Evolutionary conservation across 169 alveolate species (phyloP), one percentile per base, ranked within the genome.

Genomic region (Cryptosporidium tyzzeri): DNA sequence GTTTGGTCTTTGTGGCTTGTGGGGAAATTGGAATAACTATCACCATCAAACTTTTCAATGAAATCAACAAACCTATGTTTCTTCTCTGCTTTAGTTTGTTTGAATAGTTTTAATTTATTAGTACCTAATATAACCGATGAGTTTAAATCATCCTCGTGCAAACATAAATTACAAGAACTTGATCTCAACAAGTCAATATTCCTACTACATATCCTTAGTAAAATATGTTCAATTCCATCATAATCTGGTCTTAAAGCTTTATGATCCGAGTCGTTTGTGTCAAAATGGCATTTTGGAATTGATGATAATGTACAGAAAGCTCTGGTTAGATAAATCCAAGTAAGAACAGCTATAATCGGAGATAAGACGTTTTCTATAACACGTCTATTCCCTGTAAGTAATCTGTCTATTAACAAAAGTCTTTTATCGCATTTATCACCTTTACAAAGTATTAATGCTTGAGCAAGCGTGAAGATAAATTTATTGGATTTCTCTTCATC

Each of bases 181-280:
- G 55, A 26, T 8, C 21, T 73, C 68, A 73, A 73, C 3, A 33
- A n/a, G 31, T 45, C 68, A 2, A 41, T 9, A 51, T 73, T 26
- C 35, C 41, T 53, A 31, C 71, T 53, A 41, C 86, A 73, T 29
- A 73, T 73, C 68, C 31, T 53, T 37, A 59, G 3, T 41, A 73
- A 16, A 55, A 37, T 73, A 1, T 55, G 44, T 51, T 73, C 86
- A 51, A 73, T 73, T 73, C 86, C 86, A n/a, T 55, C 86, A 35
- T 37, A 73, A 1, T 53, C 55, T 29, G 86, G 86, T 7, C 69
- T 53, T 5, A 35, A 31, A 18, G 41, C 16, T n/a, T 45, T 21
- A 5, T 59, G 23, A 31, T 53, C 51, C 0, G 10, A 44, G 21
- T 41, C 59, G 23, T 59, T 45, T 7, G 16, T 12, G 26, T n/a